Evolutionary conservation across 2,329 filamentous ascomycete genomes (phyloP).

Genomic region (Coniella vitis): DNA sequence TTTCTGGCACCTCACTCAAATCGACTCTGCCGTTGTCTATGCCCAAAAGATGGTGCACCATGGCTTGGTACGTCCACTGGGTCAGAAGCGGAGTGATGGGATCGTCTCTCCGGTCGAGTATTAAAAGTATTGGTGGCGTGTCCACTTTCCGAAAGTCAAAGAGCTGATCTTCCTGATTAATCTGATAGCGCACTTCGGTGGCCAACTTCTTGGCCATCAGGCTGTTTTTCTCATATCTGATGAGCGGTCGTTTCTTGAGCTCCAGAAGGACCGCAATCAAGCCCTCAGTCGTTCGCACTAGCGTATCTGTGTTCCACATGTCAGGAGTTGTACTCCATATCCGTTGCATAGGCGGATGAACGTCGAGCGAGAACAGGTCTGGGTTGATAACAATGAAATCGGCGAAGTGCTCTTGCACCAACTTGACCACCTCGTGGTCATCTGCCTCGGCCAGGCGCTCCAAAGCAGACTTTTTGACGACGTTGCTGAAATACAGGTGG

Average conservation of each 20-base stretch:
- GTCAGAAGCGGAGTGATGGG: conserved; percentile 90
- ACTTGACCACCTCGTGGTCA: conserved; percentile 92
- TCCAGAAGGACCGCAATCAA: conserved; percentile 77
- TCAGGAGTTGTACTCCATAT: conserved; percentile 81
- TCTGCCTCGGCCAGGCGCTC: conserved; percentile 94
- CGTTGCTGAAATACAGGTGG: conserved; percentile 94
- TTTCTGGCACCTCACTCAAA: conserved; percentile 73
- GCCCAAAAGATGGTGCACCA: conserved; percentile 94
- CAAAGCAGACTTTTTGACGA: conserved; percentile 91
- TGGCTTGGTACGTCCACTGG: conserved; percentile 99
- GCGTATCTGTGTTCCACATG: conserved; percentile 81
- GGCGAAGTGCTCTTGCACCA: conserved; percentile 91
- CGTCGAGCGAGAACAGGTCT: conserved; percentile 77
- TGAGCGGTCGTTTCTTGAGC: conserved; percentile 93
- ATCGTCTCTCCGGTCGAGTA: conserved; percentile 88
- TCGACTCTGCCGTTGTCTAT: conserved; percentile 95
- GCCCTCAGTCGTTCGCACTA: conserved; percentile 83
- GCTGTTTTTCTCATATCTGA: conserved; percentile 89
- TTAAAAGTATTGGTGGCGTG: conserved; percentile 84
- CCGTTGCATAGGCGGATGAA: conserved; percentile 64
- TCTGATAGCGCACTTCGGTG: conserved; percentile 83
- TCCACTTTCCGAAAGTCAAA: conserved; percentile 96
- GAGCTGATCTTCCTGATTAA: conserved; percentile 91
- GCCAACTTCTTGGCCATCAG: conserved; percentile 86
- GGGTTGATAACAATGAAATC: conserved; percentile 95